Evolutionary conservation across 2,329 filamentous ascomycete species (phyloP), one percentile per base, ranked within the genome.

Genomic region (Domatiomyces globalis): DNA sequence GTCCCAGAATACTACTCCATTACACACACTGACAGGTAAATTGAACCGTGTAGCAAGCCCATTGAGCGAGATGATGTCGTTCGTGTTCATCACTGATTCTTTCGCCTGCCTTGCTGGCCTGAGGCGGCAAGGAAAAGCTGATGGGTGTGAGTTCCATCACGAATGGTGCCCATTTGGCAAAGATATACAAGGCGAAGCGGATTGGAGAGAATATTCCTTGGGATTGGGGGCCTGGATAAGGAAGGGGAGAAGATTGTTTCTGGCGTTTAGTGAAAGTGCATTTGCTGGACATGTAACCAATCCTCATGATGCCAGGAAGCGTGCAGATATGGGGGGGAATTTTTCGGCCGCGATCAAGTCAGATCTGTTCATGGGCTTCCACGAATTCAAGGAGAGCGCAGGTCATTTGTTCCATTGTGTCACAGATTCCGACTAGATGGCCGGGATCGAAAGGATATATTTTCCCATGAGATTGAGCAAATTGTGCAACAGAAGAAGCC

Each of bases 241-340:
- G 76, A 88, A 12, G 85, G 86, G 0, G 70, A 71, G 10, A 73
- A 68, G 17, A 87, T 84, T 92, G 62, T 88, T 84, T 0, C 86
- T 85, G 1, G 70, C 71, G n/a, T 58, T 92, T 0, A 87, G 84
- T 0, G 86, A 85, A 0, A 83, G 81, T 29, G 85, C 85, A 0
- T 92, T 87, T 66, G 87, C 84, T 0, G 85, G 85, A 0, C 73
- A 84, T 61, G 86, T 92, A 17, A 84, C 81, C 0, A 78, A 78
- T 17, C 87, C 86, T 0, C 90, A 92, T 63, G 84, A 88, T 61
- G 74, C 82, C 2, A 81, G 77, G 0, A 25, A 25, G 22, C 73
- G 79, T 1, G 80, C 82, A 0, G 80, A 87, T 60, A 84, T 87
- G 0, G 84, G 22, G 22, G 22, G 85, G 0, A 84, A 88, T 63